Percentiles rank a stretch among this genome's conserved stretches.
Conservation (phyloP, 148 eudicot genomes). For the Camellia japonica region DNA sequence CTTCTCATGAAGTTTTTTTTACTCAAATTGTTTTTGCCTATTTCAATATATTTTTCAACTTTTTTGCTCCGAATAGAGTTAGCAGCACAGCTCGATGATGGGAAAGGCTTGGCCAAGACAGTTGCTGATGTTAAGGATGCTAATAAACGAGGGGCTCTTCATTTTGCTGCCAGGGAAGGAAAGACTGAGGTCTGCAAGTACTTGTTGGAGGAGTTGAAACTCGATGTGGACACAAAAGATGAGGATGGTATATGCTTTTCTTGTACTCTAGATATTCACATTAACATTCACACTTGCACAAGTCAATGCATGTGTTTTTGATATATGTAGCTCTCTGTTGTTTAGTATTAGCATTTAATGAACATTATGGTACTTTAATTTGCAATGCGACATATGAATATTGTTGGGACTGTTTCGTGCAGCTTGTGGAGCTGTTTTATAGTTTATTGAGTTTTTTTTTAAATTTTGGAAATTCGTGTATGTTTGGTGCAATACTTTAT, state of each 20-base stretch:
- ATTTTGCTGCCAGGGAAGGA: conserved; percentile 95
- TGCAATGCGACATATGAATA: too few species aligned
- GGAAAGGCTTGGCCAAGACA: conserved; percentile 75
- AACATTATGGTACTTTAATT: background rate
- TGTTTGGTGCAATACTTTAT: too few species aligned
- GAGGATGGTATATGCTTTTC: conserved; percentile 60
- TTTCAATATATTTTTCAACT: background rate
- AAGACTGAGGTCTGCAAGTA: conserved; percentile 82
- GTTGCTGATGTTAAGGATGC: conserved; percentile 85
- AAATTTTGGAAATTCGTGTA: too few species aligned
- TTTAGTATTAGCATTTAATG: background rate
- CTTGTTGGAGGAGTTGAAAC: conserved; percentile 86
- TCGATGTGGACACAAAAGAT: conserved; percentile 74
- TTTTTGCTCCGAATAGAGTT: conserved; percentile 37
- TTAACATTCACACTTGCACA: background rate
- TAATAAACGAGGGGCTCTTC: conserved; percentile 88
- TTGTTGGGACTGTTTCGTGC: too few species aligned
- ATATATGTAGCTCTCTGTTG: background rate
- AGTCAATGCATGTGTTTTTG: background rate
- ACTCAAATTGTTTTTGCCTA: background rate
- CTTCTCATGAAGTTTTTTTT: background rate
- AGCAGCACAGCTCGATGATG: conserved; percentile 72
- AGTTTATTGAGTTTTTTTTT: too few species aligned
- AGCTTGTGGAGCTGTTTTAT: too few species aligned
- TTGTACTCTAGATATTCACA: background rate